Conservation (phyloP, 768 basidiomycete species). For the Xerocomellus intermedius region DNA sequence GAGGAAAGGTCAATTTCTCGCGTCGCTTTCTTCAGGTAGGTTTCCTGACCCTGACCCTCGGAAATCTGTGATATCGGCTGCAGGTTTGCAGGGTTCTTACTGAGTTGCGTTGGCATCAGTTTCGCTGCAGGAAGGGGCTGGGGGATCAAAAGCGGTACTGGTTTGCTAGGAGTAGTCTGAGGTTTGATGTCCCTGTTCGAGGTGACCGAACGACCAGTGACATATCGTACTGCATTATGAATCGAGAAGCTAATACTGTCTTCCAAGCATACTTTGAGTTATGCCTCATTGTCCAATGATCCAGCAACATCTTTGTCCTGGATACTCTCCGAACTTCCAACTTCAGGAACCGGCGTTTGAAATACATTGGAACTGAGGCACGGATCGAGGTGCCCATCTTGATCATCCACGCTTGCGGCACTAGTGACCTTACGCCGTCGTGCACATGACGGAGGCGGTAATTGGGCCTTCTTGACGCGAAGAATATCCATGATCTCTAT, state of each 20-base stretch:
- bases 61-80: not conserved
- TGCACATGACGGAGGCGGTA: conserved; percentile 40
- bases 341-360: conserved; percentile 23
- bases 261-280: not conserved
- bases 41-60: not conserved
- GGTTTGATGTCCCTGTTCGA: not conserved
- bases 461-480: conserved; percentile 66
- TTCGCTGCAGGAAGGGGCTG: conserved; percentile 69
- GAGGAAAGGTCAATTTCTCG: conserved; percentile 85
- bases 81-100: conserved; percentile 79
- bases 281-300: conserved; percentile 22
- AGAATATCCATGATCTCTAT: conserved; percentile 82
- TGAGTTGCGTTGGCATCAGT: conserved; percentile 81
- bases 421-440: conserved; percentile 53
- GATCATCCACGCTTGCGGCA: conserved; percentile 47
- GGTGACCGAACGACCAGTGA: not conserved
- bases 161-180: conserved; percentile 65
- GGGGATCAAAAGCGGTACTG: conserved; percentile 63
- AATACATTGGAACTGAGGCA: conserved; percentile 22
- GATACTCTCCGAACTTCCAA: conserved; percentile 7
- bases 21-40: conserved; percentile 81
- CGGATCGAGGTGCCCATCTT: conserved; percentile 29
- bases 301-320: conserved; percentile 17
- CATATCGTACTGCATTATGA: not conserved
- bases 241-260: not conserved